Evolutionary conservation across 176 grass and related monocot species (phyloP).

Genomic region (Tillandsia leiboldiana): DNA sequence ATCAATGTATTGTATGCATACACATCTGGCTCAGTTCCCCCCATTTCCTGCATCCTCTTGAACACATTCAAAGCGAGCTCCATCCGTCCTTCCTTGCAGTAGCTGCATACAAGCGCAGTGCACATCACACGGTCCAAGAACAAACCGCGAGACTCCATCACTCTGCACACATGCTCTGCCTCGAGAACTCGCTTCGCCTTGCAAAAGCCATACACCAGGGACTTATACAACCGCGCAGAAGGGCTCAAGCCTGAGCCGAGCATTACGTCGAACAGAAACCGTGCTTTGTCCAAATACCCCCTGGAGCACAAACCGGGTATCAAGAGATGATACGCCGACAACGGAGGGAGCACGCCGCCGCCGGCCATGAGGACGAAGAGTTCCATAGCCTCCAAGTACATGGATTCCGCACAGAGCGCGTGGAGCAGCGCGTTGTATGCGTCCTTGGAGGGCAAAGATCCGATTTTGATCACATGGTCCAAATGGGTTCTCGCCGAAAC

Average conservation of each 20-base stretch:
- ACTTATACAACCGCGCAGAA: constrained; percentile 1
- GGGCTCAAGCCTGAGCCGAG: neutral
- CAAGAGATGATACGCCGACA: constrained; percentile 3
- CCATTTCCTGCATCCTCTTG: constrained; percentile 14
- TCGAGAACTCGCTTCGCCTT: constrained; percentile 4
- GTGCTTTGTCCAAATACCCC: constrained; percentile 13
- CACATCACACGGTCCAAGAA: constrained; percentile 12
- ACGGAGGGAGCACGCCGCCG: neutral
- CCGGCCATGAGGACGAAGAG: constrained; percentile 12
- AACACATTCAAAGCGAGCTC: constrained; percentile 14
- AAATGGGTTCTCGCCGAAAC: constrained; percentile 6
- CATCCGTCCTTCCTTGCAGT: constrained; percentile 18
- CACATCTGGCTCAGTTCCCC: constrained; percentile 11
- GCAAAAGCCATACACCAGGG: constrained; percentile 9
- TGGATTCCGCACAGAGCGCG: constrained; percentile 1
- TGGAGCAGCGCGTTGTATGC: constrained; percentile 6
- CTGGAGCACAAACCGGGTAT: constrained; percentile 11
- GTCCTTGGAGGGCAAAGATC: constrained; percentile 8
- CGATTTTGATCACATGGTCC: constrained; percentile 21
- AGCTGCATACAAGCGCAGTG: neutral
- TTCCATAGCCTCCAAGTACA: constrained; percentile 21
- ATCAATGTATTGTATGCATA: constrained; percentile 25
- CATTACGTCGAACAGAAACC: constrained; percentile 20
- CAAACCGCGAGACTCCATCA: constrained; percentile 14
- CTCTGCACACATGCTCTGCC: constrained; percentile 9